phyloP scores from a whole-genome alignment of 192 early-diverging fungal genomes.

The Entophlyctis helioformis region DNA sequence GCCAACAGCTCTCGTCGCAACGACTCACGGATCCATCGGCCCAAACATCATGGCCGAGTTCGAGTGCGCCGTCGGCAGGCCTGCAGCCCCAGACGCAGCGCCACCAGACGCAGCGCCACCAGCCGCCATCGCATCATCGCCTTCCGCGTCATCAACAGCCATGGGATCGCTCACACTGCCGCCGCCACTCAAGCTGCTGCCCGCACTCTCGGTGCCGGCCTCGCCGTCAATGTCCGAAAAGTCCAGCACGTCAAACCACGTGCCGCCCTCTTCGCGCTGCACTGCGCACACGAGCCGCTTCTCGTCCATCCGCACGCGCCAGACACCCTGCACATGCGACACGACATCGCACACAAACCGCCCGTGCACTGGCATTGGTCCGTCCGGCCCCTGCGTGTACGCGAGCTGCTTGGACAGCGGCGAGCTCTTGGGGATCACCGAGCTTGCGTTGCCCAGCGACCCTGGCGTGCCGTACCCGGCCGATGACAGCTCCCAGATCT shows the following conservation, averaged over 20 bases:
- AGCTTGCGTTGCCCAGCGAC: background rate
- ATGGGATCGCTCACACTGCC: background rate
- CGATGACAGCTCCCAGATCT: conserved; percentile 91
- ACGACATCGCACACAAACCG: conserved; percentile 73
- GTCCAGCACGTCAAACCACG: conserved; percentile 77
- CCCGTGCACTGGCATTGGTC: conserved; percentile 41
- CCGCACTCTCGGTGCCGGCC: conserved; percentile 12
- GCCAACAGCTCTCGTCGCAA: too few relatives aligned
- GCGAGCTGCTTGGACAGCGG: conserved; percentile 7
- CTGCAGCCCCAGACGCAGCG: too few relatives aligned
- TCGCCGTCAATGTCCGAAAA: conserved; percentile 55
- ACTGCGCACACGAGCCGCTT: conserved; percentile 57
- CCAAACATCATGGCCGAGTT: too few relatives aligned
- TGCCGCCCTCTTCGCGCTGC: conserved; percentile 37
- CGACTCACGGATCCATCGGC: too few relatives aligned
- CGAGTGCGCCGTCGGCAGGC: too few relatives aligned
- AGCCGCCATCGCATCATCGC: too few relatives aligned
- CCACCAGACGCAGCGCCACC: too few relatives aligned
- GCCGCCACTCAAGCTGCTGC: conserved; percentile 13
- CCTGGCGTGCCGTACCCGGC: conserved; percentile 17
- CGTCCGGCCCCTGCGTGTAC: conserved; percentile 26
- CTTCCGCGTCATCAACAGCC: conserved; percentile 1
- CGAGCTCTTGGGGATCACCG: conserved; percentile 3
- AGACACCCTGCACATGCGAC: conserved; percentile 71
- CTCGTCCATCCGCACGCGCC: conserved; percentile 91